Base-by-base conservation (phyloP, 2,329 filamentous ascomycete genomes). In the Colletotrichum filicis region DNA sequence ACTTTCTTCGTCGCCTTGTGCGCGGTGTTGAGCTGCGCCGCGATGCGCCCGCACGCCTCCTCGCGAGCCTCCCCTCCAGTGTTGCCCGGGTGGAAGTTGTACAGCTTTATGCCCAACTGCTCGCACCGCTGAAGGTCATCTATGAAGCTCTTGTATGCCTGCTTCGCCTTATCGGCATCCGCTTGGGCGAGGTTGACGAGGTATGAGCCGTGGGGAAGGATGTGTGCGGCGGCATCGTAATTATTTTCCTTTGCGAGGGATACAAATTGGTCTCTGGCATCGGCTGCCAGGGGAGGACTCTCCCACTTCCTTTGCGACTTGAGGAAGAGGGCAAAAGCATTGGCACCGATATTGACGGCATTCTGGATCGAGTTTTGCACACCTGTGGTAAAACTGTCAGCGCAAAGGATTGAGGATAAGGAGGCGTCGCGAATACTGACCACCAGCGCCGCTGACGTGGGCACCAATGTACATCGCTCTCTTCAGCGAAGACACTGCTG, bases 301-400 rank as follows among this genome's bases (percentile, higher is more conserved):
- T 90, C 88, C 97, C 97, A 99, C 85, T 98, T 98, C 68, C 95
- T 92, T 82, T 99, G 97, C 0, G 94, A 97, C 81, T 98, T 98
- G 77, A 99, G 88, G 84, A 99, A 99, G 24, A 98, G 87, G 4
- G 97, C 97, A 77, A 98, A 97, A 11, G 95, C 91, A 80, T 98
- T 99, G 75, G 93, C 95, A 66, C 95, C 95, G 75, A 98, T 95
- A 62, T 95, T 89, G 1, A 92, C 80, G 57, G 93, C 90, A 77
- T 98, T 97, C 26, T 88, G 86, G 71, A 98, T 88, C 0, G 95
- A 89, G 82, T 98, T 98, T 70, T 98, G 95, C 0, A 98, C 94
- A 66, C 95, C 94, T 95, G 77, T 52, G 73, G 32, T 8, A 5
- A 11, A 7, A 32, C 9, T 8, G 14, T 71, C 24, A 67, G 63